Conservation (phyloP, 2,329 filamentous ascomycete genomes). For the Fusarium bulbicola region DNA sequence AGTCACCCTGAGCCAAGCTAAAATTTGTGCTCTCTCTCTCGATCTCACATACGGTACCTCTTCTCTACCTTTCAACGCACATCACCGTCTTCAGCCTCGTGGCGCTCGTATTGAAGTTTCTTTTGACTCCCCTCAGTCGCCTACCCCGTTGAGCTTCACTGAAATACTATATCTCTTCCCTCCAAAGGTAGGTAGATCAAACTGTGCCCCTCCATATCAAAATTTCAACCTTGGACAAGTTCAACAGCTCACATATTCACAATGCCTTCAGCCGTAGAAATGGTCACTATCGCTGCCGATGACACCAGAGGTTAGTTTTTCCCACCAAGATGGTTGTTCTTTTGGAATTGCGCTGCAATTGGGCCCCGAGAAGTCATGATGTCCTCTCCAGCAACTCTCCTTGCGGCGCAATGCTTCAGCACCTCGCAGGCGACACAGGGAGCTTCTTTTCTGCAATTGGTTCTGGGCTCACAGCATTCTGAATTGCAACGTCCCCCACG, state of each 20-base stretch:
- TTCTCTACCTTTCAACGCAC: neutral
- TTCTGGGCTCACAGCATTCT: neutral
- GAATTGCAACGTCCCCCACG: neutral
- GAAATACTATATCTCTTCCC: slow-evolving; percentile 21
- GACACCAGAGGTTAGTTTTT: slow-evolving; percentile 54
- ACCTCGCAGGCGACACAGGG: neutral
- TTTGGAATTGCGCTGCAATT: neutral
- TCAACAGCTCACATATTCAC: slow-evolving; percentile 30
- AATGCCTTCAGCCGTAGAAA: slow-evolving; percentile 51
- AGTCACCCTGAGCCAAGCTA: slow-evolving; percentile 24
- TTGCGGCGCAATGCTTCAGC: neutral
- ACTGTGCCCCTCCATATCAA: slow-evolving; percentile 27
- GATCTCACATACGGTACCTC: neutral
- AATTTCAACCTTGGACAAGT: slow-evolving; percentile 22
- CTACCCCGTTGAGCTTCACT: slow-evolving; percentile 25
- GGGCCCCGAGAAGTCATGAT: slow-evolving; percentile 10
- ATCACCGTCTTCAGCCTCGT: slow-evolving; percentile 22
- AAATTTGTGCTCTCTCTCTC: slow-evolving; percentile 17
- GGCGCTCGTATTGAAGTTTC: slow-evolving; percentile 26
- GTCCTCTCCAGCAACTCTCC: neutral
- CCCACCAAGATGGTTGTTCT: neutral
- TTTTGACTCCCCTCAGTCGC: slow-evolving; percentile 19
- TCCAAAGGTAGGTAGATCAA: slow-evolving; percentile 25
- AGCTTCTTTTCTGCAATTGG: neutral
- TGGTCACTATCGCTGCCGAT: slow-evolving; percentile 55